Conservation (phyloP, 495 filamentous ascomycete genomes). For the Jackrogersella multiformis region DNA sequence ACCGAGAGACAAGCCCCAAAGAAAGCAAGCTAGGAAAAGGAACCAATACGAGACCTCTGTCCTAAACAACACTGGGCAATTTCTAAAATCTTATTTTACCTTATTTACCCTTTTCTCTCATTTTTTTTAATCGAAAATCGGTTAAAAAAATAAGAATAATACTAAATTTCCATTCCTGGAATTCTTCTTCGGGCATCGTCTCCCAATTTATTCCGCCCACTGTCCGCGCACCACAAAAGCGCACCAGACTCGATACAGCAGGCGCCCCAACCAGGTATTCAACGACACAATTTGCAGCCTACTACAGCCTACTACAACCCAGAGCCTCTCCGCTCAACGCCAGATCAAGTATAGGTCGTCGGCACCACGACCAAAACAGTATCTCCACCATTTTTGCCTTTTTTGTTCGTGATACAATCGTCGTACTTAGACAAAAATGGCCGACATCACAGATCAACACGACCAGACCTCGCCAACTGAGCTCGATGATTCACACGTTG, state of each 20-base stretch:
- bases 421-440: slow-evolving; percentile 58
- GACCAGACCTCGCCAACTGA: slow-evolving; percentile 67
- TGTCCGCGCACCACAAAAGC: slow-evolving; percentile 36
- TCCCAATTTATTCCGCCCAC: slow-evolving; percentile 54
- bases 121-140: slow-evolving; percentile 52
- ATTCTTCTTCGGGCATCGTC: slow-evolving; percentile 50
- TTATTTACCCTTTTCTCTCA: slow-evolving; percentile 32
- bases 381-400: slow-evolving; percentile 62
- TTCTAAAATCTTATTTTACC: slow-evolving; percentile 20
- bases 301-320: slow-evolving; percentile 51
- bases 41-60: not conserved
- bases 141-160: slow-evolving; percentile 23
- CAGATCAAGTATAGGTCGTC: slow-evolving; percentile 68
- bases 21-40: slow-evolving; percentile 46
- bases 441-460: slow-evolving; percentile 70
- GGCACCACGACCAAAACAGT: slow-evolving; percentile 66
- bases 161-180: slow-evolving; percentile 35
- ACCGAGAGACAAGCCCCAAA: slow-evolving; percentile 41
- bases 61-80: slow-evolving; percentile 20
- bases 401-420: slow-evolving; percentile 61
- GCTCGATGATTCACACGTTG: slow-evolving; percentile 69
- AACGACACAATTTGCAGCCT: slow-evolving; percentile 58
- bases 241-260: slow-evolving; percentile 64
- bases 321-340: slow-evolving; percentile 60
- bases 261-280: slow-evolving; percentile 62